Evolutionary conservation across 1,139 yeast genomes (phyloP).

Genomic region (Debaryomyces robertsiae): DNA sequence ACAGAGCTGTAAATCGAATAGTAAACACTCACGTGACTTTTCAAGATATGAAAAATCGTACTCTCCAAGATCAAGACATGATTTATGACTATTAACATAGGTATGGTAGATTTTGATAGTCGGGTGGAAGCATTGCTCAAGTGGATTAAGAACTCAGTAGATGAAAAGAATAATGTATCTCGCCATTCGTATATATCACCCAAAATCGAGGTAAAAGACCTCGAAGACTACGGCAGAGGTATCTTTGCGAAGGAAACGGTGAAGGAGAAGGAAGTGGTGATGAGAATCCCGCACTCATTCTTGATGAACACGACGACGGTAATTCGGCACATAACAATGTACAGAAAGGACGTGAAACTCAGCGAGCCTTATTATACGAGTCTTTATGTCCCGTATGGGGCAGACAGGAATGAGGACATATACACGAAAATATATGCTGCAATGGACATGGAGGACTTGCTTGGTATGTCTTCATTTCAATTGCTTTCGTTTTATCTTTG

Average conservation of each 20-base stretch:
- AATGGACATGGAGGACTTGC: constrained; percentile 31
- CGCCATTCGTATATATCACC: constrained; percentile 33
- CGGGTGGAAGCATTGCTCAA: constrained; percentile 18
- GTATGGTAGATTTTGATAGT: constrained; percentile 11
- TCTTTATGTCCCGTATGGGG: constrained; percentile 23
- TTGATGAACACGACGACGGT: constrained; percentile 65
- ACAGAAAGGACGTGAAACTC: constrained; percentile 22
- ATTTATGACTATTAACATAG: too few relatives aligned
- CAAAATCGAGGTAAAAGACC: constrained; percentile 30
- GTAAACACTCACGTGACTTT: background rate
- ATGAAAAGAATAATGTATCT: constrained; percentile 23
- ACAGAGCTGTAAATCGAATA: constrained; percentile 3
- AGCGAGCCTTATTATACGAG: constrained; percentile 25
- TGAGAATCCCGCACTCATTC: constrained; percentile 59
- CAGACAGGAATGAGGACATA: constrained; percentile 19
- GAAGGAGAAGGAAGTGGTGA: constrained; percentile 42
- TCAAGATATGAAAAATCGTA: background rate
- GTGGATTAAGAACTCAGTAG: constrained; percentile 31
- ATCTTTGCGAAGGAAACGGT: constrained; percentile 46
- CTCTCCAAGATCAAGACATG: too few relatives aligned
- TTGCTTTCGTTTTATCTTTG: constrained; percentile 50
- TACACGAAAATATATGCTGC: constrained; percentile 35
- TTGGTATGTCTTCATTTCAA: constrained; percentile 48
- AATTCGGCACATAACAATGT: constrained; percentile 36
- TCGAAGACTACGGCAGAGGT: constrained; percentile 61